Percentiles rank a stretch among this genome's conserved stretches.
phyloP scores from a whole-genome alignment of 2,329 filamentous ascomycete species.

The Rachicladosporium sp. region DNA sequence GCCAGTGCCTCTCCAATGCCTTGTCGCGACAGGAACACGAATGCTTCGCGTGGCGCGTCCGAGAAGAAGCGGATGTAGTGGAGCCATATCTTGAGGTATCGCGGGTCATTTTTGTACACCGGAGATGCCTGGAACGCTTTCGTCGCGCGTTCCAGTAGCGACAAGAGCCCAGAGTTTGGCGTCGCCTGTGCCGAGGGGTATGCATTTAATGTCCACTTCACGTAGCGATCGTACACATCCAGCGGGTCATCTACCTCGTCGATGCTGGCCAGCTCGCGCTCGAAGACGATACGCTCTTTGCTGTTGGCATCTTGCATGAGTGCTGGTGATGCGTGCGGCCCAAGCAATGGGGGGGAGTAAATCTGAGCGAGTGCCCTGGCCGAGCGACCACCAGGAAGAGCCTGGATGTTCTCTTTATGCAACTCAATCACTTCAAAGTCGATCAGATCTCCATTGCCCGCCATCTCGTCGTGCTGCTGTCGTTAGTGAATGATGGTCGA shows the following conservation, averaged over 20 bases:
- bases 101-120: slow-evolving; percentile 89
- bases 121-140: slow-evolving; percentile 73
- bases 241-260: slow-evolving; percentile 88
- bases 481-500: too few relatives aligned
- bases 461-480: slow-evolving; percentile 11
- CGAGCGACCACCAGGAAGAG: slow-evolving; percentile 75
- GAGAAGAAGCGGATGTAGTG: slow-evolving; percentile 89
- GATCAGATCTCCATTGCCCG: slow-evolving; percentile 34
- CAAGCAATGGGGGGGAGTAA: slow-evolving; percentile 46
- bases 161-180: slow-evolving; percentile 76
- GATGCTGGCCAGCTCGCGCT: slow-evolving; percentile 65
- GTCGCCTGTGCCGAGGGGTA: slow-evolving; percentile 92
- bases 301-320: slow-evolving; percentile 69
- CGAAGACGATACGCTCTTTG: slow-evolving; percentile 68
- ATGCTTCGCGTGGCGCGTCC: slow-evolving; percentile 85
- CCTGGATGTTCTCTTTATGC: slow-evolving; percentile 97
- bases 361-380: slow-evolving; percentile 77
- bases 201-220: slow-evolving; percentile 90
- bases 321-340: slow-evolving; percentile 38
- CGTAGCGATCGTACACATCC: slow-evolving; percentile 90
- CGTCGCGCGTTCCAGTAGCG: slow-evolving; percentile 82
- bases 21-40: slow-evolving; percentile 80
- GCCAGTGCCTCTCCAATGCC: slow-evolving; percentile 76
- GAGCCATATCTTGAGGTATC: slow-evolving; percentile 88
- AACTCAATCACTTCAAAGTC: slow-evolving; percentile 86